These are phyloP conservation scores for Lotmaria passim DNA, from an alignment of 208 protist genomes.

Conservation along the genomic window DNA sequence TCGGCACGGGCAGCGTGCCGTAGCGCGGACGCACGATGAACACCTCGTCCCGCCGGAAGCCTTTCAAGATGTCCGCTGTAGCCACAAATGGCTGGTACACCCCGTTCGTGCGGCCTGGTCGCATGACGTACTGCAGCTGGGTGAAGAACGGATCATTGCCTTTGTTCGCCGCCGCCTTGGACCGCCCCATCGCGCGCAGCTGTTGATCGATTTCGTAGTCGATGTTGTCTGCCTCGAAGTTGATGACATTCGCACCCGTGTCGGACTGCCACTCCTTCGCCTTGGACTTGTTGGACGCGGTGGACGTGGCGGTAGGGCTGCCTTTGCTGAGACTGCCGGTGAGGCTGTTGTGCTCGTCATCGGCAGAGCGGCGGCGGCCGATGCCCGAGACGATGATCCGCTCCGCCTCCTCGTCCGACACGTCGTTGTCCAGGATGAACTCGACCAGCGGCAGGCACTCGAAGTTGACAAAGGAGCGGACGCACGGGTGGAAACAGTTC, in stretches of 20 bases:
- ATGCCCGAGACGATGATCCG: constrained; percentile 75
- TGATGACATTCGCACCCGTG: constrained; percentile 85
- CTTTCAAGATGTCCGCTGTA: constrained; percentile 77
- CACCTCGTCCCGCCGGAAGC: constrained; percentile 87
- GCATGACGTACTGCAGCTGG: constrained; percentile 84
- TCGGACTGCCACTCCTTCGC: constrained; percentile 67
- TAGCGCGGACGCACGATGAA: constrained; percentile 84
- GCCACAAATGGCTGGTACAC: constrained; percentile 89
- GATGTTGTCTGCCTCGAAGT: constrained; percentile 89
- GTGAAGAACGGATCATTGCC: constrained; percentile 89
- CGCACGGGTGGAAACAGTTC: constrained; percentile 93
- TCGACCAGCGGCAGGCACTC: constrained; percentile 94
- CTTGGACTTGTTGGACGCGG: not conserved
- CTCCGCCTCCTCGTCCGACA: constrained; percentile 90
- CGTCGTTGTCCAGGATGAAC: constrained; percentile 87
- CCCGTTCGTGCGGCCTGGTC: constrained; percentile 63
- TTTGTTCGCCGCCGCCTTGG: constrained; percentile 65
- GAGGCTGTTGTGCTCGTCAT: constrained; percentile 25
- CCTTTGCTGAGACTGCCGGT: not conserved
- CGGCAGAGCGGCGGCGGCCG: constrained; percentile 40
- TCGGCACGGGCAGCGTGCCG: constrained; percentile 66
- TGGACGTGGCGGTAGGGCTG: not conserved
- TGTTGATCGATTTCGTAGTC: constrained; percentile 87
- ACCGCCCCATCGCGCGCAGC: constrained; percentile 77
- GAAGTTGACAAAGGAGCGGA: constrained; percentile 93